Conservation (phyloP, 106 monocot genomes). For the Phalaenopsis equestris region DNA sequence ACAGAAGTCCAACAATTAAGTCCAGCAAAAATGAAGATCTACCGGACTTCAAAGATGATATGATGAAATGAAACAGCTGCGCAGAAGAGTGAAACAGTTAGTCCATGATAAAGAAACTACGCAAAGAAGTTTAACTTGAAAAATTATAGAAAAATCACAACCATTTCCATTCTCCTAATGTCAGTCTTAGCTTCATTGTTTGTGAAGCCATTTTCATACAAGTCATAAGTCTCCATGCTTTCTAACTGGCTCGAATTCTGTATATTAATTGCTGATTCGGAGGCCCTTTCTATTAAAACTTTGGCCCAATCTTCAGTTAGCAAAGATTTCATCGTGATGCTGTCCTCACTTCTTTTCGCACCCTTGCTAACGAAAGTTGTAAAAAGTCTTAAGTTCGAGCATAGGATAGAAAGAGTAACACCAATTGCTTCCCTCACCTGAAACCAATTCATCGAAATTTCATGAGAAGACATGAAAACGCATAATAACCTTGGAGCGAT, state of each 20-base stretch:
- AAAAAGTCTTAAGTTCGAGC: constrained; percentile 72
- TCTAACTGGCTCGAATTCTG: constrained; percentile 56
- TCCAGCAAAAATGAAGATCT: constrained; percentile 87
- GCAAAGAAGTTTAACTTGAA: constrained; percentile 8
- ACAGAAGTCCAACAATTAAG: constrained; percentile 62
- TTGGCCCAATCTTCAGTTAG: constrained; percentile 45
- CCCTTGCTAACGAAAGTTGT: constrained; percentile 8
- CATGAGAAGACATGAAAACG: constrained; percentile 4
- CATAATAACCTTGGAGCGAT: neutral
- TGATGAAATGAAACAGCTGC: constrained; percentile 86
- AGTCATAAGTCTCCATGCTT: constrained; percentile 26
- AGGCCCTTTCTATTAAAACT: constrained; percentile 42
- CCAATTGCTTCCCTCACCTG: constrained; percentile 96
- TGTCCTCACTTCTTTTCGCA: constrained; percentile 9
- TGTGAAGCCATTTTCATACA: constrained; percentile 31
- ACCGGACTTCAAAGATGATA: constrained; percentile 88
- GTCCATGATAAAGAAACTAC: neutral
- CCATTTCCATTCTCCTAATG: constrained; percentile 86
- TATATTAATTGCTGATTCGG: constrained; percentile 56
- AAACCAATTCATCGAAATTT: constrained; percentile 7
- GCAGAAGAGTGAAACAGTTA: constrained; percentile 7
- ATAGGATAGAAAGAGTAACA: constrained; percentile 52
- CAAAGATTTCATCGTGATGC: constrained; percentile 20
- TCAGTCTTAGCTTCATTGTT: constrained; percentile 40
- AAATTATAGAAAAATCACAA: constrained; percentile 18